Base-by-base conservation (phyloP, 1,139 yeast species). In the Geotrichum klebahnii region DNA sequence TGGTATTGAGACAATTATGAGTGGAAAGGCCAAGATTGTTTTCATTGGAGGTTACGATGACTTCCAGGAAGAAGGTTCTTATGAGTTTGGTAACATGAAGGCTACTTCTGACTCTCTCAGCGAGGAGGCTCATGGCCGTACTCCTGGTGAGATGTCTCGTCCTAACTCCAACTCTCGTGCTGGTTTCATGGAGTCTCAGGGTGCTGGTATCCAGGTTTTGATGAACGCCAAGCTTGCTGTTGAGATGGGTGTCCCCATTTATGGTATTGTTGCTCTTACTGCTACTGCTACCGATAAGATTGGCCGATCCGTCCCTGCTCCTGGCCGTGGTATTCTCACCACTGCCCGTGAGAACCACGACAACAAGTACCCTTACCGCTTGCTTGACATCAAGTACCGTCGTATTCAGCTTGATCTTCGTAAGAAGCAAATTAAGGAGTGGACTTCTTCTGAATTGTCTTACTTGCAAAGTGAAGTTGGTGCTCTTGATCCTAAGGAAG, bases 181-280 rank as follows among this genome's bases (percentile, higher is more conserved):
- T 62, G 99, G 99, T 61, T 92, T 92, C 78, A 92, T 92, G 98
- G 99, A 92, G 77, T 84, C 98, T 41, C 99, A 92, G 75, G 99
- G 99, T 78, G 82, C 97, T 48, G 99, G 99, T 82, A 86, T 88
- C 64, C 97, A 94, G 76, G 83, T 92, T 59, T 79, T 94, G 61
- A 92, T 92, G 99, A 80, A 82, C 62, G 98, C 97, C 53, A 89
- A 84, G 60, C 77, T 92, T 63, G 99, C 99, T 38, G 64, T 92
- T 61, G 81, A 83, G 67, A 92, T 92, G 99, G 99, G 99, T 76
- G 97, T 92, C 63, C 99, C 99, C 70, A 88, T 92, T 64, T 88
- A 94, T 64, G 98, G 96, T 72, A 82, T 92, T 60, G 78, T 90
- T 64, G 98, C 95, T 52, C 74, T 90, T 80, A 79, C 96, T 56